Evolutionary conservation across 2,329 filamentous ascomycete genomes (phyloP).

Genomic region (Pestalotiopsis sp.): DNA sequence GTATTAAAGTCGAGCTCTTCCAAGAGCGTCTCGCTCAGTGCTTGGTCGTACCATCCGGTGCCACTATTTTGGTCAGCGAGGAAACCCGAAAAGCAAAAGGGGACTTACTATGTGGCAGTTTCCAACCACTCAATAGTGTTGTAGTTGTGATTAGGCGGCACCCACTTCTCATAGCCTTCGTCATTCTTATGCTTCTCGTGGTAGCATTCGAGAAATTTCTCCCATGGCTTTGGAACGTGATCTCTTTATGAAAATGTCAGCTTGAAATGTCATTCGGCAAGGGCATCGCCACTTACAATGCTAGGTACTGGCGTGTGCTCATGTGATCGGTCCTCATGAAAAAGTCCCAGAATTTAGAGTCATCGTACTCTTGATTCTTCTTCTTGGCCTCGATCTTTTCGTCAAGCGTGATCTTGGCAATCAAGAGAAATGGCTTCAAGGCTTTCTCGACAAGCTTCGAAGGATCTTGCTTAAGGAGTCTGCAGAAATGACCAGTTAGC

Average conservation of each 20-base stretch:
- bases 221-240: not conserved
- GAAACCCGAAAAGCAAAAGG: not conserved
- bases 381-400: conserved; percentile 12
- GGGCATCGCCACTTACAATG: not conserved
- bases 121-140: conserved; percentile 16
- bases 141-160: conserved; percentile 5
- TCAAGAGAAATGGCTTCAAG: not conserved
- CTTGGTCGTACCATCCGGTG: conserved; percentile 21
- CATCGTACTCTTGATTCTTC: not conserved
- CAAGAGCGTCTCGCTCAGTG: conserved; percentile 20
- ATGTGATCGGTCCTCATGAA: conserved; percentile 20
- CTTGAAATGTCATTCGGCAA: not conserved
- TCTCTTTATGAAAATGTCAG: not conserved
- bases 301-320: conserved; percentile 16
- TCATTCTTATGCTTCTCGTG: not conserved
- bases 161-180: not conserved
- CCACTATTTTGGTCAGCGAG: conserved; percentile 14
- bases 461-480: not conserved
- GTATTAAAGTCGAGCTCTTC: conserved; percentile 22
- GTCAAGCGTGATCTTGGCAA: conserved; percentile 2
- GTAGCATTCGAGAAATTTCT: not conserved
- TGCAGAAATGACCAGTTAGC: not conserved
- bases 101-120: conserved; percentile 14
- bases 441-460: not conserved
- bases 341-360: conserved; percentile 11